Percentiles rank a stretch among this genome's conserved stretches.
phyloP scores from a whole-genome alignment of 768 basidiomycete species.

The Lentinula boryana region DNA sequence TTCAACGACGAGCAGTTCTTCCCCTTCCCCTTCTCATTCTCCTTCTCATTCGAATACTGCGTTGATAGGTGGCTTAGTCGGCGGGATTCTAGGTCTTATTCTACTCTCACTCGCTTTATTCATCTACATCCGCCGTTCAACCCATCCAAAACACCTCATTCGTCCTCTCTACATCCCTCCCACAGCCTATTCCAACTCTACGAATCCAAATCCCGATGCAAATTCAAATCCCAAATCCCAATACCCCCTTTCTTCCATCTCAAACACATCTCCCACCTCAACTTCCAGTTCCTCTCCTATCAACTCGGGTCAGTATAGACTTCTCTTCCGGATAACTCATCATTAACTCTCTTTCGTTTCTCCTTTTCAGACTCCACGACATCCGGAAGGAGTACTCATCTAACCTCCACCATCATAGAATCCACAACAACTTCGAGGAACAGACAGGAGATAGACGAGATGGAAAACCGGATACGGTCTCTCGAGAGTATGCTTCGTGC shows the following conservation, averaged over 20 bases:
- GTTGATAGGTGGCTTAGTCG: no score
- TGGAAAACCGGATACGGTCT: neutral
- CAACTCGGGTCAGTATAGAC: neutral
- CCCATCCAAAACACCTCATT: no score
- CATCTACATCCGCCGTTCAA: neutral
- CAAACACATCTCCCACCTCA: neutral
- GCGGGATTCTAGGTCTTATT: neutral
- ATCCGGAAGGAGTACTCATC: neutral
- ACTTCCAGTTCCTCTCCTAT: neutral
- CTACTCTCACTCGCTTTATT: neutral
- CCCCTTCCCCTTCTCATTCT: neutral
- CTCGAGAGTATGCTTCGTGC: neutral
- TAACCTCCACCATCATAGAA: neutral
- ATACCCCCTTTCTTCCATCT: neutral
- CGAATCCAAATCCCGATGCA: neutral
- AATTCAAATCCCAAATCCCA: neutral
- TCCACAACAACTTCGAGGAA: neutral
- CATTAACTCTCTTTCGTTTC: no score
- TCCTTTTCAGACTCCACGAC: neutral
- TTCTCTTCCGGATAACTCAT: no score
- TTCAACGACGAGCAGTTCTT: neutral
- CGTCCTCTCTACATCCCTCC: neutral
- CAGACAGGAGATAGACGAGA: neutral
- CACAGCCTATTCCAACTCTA: neutral
- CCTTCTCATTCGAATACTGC: no score